phyloP scores from a whole-genome alignment of 75 land plant genomes.

The Pinus albicaulis region DNA sequence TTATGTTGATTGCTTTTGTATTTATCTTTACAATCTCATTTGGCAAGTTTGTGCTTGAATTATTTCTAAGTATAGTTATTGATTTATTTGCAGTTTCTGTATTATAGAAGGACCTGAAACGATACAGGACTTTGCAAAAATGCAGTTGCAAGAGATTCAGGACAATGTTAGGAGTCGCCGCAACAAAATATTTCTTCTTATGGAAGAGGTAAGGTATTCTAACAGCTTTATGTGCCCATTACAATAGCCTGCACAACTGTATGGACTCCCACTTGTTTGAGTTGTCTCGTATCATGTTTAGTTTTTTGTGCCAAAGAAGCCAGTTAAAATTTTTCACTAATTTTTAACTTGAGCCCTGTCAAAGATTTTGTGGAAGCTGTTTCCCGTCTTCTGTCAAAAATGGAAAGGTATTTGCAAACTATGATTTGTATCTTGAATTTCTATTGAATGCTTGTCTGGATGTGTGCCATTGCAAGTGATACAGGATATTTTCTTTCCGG shows the following conservation, averaged over 20 bases:
- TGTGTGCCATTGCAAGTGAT: neutral
- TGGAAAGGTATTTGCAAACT: neutral
- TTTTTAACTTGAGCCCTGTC: neutral
- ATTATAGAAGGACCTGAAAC: conserved; percentile 96
- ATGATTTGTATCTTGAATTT: neutral
- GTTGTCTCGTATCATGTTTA: neutral
- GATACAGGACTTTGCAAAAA: conserved; percentile 82
- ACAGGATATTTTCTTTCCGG: neutral
- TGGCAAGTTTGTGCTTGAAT: conserved; percentile 7
- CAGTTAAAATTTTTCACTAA: neutral
- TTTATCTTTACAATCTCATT: neutral
- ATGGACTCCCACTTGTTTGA: conserved; percentile 4
- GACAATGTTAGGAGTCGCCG: conserved; percentile 86
- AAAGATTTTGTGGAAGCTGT: neutral
- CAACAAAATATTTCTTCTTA: conserved; percentile 88
- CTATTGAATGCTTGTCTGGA: neutral
- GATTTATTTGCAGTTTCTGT: conserved; percentile 58
- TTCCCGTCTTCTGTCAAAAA: neutral
- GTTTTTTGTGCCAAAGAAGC: neutral
- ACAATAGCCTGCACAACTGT: neutral
- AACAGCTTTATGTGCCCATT: neutral
- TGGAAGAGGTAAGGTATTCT: conserved; percentile 79
- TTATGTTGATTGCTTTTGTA: neutral
- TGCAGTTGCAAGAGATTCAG: conserved; percentile 88
- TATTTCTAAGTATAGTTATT: conserved; percentile 97